These are phyloP conservation scores for Sugiyamaella qingdaonensis DNA, from an alignment of 805 yeast genomes.

Conservation along the genomic window DNA sequence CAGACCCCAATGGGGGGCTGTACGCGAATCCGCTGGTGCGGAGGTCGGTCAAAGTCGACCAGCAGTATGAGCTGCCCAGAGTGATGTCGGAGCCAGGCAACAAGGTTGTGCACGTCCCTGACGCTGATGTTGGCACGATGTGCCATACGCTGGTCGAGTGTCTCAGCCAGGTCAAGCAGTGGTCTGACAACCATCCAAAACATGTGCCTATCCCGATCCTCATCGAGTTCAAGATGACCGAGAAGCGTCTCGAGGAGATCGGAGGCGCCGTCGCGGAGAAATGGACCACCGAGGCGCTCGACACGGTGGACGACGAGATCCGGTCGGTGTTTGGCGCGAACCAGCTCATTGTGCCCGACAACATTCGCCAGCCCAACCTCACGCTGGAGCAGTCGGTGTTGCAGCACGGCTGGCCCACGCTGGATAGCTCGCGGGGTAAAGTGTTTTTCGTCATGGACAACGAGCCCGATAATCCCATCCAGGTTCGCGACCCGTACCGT, in stretches of 20 bases:
- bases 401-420: not conserved
- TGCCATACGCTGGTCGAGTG: conserved; percentile 2
- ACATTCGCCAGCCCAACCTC: not conserved
- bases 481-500: not conserved
- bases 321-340: not conserved
- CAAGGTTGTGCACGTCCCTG: not conserved
- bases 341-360: not conserved
- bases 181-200: not conserved
- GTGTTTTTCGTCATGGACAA: conserved; percentile 1
- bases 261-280: not conserved
- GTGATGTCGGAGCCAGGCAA: not conserved
- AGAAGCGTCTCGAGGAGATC: not conserved
- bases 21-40: not conserved
- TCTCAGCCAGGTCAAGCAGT: not conserved
- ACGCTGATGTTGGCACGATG: not conserved
- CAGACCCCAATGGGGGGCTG: not conserved
- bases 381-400: not conserved
- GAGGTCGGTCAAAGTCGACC: not conserved
- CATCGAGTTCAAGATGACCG: not conserved
- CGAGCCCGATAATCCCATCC: not conserved
- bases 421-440: not conserved
- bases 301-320: not conserved
- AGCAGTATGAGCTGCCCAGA: not conserved
- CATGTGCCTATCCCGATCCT: not conserved
- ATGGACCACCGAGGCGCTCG: not conserved